These are phyloP conservation scores for Cystobasidium onofrii DNA, from an alignment of 768 basidiomycete species.

Conservation along the genomic window DNA sequence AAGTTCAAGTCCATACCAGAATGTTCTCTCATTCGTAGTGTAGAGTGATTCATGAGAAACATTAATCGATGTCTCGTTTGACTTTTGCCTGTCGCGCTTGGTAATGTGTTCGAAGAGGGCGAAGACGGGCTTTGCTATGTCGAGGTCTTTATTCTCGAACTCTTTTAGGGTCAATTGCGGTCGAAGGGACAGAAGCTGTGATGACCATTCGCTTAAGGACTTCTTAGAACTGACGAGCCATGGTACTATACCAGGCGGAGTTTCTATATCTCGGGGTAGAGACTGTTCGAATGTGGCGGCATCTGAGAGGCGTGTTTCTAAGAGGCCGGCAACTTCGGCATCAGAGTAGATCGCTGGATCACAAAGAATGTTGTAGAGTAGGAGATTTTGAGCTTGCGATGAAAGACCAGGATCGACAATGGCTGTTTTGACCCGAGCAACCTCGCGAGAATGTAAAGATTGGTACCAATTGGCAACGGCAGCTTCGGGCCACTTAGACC, in stretches of 20 bases:
- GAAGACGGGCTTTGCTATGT: not conserved
- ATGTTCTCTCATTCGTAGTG: not conserved
- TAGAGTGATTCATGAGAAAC: not conserved
- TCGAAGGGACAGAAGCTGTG: not conserved
- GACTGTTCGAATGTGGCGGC: not conserved
- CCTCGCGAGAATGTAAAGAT: not conserved
- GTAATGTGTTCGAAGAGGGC: not conserved
- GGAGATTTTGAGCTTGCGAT: not conserved
- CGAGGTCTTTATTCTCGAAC: not conserved
- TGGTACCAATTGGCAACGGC: constrained; percentile 10
- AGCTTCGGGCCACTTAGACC: not conserved
- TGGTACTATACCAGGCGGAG: not conserved
- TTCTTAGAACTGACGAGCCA: not conserved
- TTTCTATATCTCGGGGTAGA: not conserved
- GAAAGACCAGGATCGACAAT: not conserved
- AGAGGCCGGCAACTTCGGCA: not conserved
- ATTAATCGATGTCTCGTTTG: not conserved
- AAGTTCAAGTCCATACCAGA: not conserved
- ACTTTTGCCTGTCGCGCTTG: not conserved
- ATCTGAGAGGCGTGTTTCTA: not conserved
- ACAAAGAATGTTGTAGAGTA: constrained; percentile 11
- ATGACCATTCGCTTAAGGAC: not conserved
- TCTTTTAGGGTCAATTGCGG: not conserved
- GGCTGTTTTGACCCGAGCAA: not conserved
- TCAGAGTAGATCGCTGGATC: constrained; percentile 18